A percentile compares a stretch with the other conserved stretches of the same genome.
Conservation (phyloP, 129 eudicot genomes). For the Cynara cardunculus region DNA sequence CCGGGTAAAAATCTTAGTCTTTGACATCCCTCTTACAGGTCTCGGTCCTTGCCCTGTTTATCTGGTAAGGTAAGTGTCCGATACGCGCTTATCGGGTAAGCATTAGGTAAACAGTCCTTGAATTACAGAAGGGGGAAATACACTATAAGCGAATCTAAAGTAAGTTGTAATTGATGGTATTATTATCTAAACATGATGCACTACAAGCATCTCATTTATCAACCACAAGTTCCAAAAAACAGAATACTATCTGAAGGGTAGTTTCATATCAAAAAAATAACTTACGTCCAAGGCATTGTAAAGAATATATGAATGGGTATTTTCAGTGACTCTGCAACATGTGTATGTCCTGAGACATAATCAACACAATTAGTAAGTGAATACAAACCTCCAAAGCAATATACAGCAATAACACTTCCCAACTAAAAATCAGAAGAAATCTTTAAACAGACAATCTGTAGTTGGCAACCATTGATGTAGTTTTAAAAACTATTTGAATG, state of each 20-base stretch:
- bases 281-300: slow-evolving; percentile 99
- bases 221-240: not conserved
- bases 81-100: not conserved
- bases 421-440: not conserved
- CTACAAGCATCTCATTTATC: not conserved
- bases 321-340: slow-evolving; percentile 96
- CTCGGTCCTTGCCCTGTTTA: not conserved
- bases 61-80: not conserved
- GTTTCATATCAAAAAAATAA: slow-evolving; percentile 18
- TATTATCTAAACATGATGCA: not conserved
- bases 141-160: not conserved
- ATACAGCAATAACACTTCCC: not conserved
- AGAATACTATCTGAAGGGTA: not conserved
- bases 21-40: not conserved
- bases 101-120: not conserved
- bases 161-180: not conserved
- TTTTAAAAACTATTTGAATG: not conserved
- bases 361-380: slow-evolving; percentile 3
- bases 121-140: not conserved
- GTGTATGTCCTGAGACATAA: slow-evolving; percentile 75
- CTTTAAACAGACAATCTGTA: not conserved
- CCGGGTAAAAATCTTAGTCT: not conserved
- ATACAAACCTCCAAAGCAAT: not conserved
- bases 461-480: not conserved
- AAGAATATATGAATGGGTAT: slow-evolving; percentile 95